Evolutionary conservation across 139 green algal genomes (phyloP), one percentile per base, ranked within the genome.

Genomic region (Chlorella ohadii): DNA sequence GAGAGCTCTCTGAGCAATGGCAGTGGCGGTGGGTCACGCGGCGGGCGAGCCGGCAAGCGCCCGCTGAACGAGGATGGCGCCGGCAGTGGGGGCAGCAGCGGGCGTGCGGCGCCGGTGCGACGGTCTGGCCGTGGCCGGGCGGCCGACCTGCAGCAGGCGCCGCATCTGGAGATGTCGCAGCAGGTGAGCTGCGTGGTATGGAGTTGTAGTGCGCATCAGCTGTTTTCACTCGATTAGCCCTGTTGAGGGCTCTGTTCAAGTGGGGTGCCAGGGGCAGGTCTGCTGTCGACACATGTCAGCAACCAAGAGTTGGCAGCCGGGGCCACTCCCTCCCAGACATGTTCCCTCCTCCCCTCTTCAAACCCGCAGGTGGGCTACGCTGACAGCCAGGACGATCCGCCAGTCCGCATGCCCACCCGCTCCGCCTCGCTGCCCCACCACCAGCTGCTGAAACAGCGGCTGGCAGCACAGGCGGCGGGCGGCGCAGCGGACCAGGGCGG

Each of bases 81-180:
- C 5, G 75, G 4, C 34, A 57, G 67, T 66, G 81, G 57, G 66
- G 67, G 38, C 57, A 47, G 61, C 57, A 44, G 71, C 80, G 81
- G 59, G 1, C 38, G 44, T 11, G 44, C 44, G n/a, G 22, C 6
- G 79, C 68, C 56, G 63, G 7, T 51, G 64, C 78, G 64, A 17
- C 63, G 78, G 11, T 75, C 78, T 28, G 64, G 72, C 20, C 81
- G 68, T 3, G 44, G 59, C 0, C 44, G 59, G 4, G 31, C 36
- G 7, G 67, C 28, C 0, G 76, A 82, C 3, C 27, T 72, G 56
- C 36, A 38, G 19, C 25, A 36, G 3, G 56, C 55, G 1, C 41
- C 66, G 17, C 79, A 83, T 44, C n/a, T 81, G 7, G 70, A 82
- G 66, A 87, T 87, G 83, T 83, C 83, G 3, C 83, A 87, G 83